A percentile compares a stretch with the other conserved stretches of the same genome.
phyloP scores from a whole-genome alignment of 306 rosid species.

The Cucurbita pepo region DNA sequence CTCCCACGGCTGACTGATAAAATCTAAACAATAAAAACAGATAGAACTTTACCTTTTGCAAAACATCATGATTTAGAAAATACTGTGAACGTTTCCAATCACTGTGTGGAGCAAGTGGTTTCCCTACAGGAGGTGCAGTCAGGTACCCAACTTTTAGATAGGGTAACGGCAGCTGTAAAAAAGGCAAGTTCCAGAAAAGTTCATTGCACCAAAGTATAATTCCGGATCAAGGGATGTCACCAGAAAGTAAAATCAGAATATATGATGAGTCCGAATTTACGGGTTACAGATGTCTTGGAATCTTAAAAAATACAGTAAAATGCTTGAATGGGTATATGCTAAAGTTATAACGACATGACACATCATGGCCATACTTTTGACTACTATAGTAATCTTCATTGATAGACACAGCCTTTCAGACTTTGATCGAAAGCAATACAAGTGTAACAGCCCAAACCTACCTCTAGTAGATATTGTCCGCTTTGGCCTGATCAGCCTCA shows the following conservation, averaged over 20 bases:
- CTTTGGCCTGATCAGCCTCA: no score
- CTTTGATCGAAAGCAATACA: not conserved
- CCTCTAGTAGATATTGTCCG: no score
- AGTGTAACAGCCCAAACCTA: no score
- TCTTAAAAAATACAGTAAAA: not conserved
- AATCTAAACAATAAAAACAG: not conserved
- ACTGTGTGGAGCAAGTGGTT: conserved; percentile 66
- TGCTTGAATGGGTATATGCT: not conserved
- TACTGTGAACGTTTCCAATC: conserved; percentile 94
- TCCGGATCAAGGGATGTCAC: conserved; percentile 10
- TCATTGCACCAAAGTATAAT: conserved; percentile 4
- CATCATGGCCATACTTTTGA: not conserved
- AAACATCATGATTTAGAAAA: conserved; percentile 75
- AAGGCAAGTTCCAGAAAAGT: conserved; percentile 17
- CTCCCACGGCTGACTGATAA: not conserved
- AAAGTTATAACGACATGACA: not conserved
- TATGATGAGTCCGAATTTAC: not conserved
- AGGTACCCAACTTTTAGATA: conserved; percentile 83
- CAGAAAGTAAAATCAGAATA: not conserved
- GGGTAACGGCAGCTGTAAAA: conserved; percentile 79
- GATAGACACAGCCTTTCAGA: not conserved
- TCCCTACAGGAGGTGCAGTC: conserved; percentile 81
- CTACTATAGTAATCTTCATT: not conserved
- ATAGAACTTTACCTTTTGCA: conserved; percentile 49
- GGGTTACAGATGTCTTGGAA: not conserved